Base-by-base conservation (phyloP, 2,329 filamentous ascomycete species). In the Fusarium sp. region DNA sequence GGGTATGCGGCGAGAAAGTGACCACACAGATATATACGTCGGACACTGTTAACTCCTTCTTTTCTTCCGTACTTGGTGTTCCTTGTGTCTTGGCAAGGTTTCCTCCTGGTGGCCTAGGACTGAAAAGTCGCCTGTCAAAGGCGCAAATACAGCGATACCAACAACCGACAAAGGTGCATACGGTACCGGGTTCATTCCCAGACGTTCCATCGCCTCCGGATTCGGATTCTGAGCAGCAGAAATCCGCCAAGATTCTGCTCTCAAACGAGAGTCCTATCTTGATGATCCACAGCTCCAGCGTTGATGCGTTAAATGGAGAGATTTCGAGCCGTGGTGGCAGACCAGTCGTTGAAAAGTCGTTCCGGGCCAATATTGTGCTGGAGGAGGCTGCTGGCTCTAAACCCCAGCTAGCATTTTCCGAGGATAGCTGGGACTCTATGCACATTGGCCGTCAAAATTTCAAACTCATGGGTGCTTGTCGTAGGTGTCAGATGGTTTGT, bases 201-300 rank as follows among this genome's bases (percentile, higher is more conserved):
- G 78, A 76, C 40, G 81, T 84, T 2, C 84, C 84, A 19, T 87
- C 84, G 20, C 86, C 85, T 10, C 83, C 85, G 3, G 87, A 89
- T 49, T 90, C 87, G 0, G 87, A 87, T 62, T 81, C 80, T 25
- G 82, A 88, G 43, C 72, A 74, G 22, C 64, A 60, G 17, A 73
- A 69, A 45, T 75, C 27, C 56, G 77, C 54, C 77, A 84, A 89
- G 5, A 94, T 98, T 33, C 81, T 96, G 0, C 82, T 99, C 4
- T 92, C 94, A 23, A 99, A 99, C 76, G 96, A 98, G 78, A 97
- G 93, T 53, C 95, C 96, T 0, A 96, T 99, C 44, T 85, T 99
- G 1, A 87, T 93, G 46, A 90, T 98, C 56, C 93, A 92, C 20
- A 86, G 88, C 54, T 89, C 92, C 11, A 97, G 94, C 70, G 85